These are phyloP conservation scores for Phytomonas sp. DNA, from an alignment of 208 protist species.

Conservation along the genomic window DNA sequence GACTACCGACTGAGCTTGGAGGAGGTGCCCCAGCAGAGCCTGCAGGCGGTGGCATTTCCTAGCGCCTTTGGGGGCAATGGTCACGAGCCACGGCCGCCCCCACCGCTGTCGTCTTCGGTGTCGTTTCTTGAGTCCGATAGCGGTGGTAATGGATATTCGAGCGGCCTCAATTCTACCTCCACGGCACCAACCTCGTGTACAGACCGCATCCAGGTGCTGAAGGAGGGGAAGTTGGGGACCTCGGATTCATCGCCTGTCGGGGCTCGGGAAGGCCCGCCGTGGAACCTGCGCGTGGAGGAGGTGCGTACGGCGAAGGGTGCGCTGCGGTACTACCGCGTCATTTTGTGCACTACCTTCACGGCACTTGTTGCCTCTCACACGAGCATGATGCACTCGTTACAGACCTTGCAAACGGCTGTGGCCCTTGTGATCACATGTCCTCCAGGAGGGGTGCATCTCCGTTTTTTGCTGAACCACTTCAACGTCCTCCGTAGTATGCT, in stretches of 20 bases:
- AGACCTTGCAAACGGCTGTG: constrained; percentile 42
- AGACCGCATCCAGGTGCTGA: background rate
- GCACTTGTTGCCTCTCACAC: constrained; percentile 40
- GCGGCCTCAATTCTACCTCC: background rate
- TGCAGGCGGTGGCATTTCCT: constrained; percentile 68
- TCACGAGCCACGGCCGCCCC: background rate
- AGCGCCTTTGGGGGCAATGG: constrained; percentile 6
- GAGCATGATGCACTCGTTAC: constrained; percentile 36
- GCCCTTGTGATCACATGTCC: constrained; percentile 63
- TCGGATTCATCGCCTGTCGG: background rate
- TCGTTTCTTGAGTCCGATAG: background rate
- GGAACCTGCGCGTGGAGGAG: constrained; percentile 42
- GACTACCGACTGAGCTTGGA: constrained; percentile 20
- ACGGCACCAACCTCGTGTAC: constrained; percentile 2
- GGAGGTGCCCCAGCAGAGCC: constrained; percentile 62
- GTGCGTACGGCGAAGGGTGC: constrained; percentile 39
- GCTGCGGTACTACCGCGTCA: constrained; percentile 48
- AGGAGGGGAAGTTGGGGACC: background rate
- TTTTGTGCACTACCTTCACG: constrained; percentile 45
- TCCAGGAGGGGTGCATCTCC: constrained; percentile 32
- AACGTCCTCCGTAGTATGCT: constrained; percentile 46
- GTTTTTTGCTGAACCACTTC: constrained; percentile 50
- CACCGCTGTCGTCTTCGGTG: background rate
- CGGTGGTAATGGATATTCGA: background rate
- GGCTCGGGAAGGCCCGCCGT: constrained; percentile 36